Conservation (phyloP, 2,329 filamentous ascomycete species). For the Amylocarpus encephaloides region DNA sequence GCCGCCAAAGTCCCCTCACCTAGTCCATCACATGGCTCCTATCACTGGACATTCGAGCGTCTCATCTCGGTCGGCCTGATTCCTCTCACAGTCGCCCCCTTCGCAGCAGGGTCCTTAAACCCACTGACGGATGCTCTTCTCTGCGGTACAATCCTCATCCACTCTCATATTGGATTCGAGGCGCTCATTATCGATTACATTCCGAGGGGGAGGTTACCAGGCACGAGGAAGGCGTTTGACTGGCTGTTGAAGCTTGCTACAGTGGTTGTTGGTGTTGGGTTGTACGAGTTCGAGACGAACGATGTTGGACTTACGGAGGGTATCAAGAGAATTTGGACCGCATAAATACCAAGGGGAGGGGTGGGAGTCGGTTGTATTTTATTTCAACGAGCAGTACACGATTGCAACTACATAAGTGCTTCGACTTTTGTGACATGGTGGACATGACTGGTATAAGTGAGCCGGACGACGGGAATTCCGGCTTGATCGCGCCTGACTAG, state of each 20-base stretch:
- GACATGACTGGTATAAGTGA: too few relatives aligned
- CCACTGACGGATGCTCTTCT: slow-evolving; percentile 81
- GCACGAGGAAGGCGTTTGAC: slow-evolving; percentile 56
- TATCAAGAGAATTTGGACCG: slow-evolving; percentile 83
- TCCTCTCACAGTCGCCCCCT: slow-evolving; percentile 83
- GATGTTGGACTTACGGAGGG: slow-evolving; percentile 91
- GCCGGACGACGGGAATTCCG: too few relatives aligned
- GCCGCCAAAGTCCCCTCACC: slow-evolving; percentile 67
- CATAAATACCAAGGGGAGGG: slow-evolving; percentile 40
- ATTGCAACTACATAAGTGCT: background rate
- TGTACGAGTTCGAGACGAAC: slow-evolving; percentile 99
- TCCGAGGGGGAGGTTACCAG: slow-evolving; percentile 63
- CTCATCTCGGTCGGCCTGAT: slow-evolving; percentile 73
- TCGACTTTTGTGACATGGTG: too few relatives aligned
- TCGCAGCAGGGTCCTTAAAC: slow-evolving; percentile 86
- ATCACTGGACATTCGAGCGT: slow-evolving; percentile 98
- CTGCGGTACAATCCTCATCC: slow-evolving; percentile 75
- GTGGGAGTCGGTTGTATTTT: background rate
- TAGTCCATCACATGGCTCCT: slow-evolving; percentile 79
- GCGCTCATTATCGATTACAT: slow-evolving; percentile 89
- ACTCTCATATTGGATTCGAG: slow-evolving; percentile 95
- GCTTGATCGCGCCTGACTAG: too few relatives aligned
- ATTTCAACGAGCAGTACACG: slow-evolving; percentile 3
- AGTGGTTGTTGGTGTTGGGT: slow-evolving; percentile 72
- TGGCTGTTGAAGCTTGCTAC: slow-evolving; percentile 79